Base-by-base conservation (phyloP, 495 filamentous ascomycete genomes). In the Aspergillus cavernicola region DNA sequence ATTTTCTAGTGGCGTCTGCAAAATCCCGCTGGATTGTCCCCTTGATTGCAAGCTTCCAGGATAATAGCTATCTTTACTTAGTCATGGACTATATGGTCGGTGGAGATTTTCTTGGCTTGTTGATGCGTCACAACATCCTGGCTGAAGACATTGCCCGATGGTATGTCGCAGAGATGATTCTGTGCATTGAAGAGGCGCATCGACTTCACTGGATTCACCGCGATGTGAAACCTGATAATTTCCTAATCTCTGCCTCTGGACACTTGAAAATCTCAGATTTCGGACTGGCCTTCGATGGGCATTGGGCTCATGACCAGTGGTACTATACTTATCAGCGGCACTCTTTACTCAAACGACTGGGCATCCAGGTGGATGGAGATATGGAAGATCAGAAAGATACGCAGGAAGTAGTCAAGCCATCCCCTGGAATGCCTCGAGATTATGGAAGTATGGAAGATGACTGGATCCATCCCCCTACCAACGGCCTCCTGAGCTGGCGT, bases 41-140 rank as follows among this genome's bases (percentile, higher is more conserved):
- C 13, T 77, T 97, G 31, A 81, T 96, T 52, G 80, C 88, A 42
- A 92, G 88, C 59, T 96, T 97, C 61, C 89, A 97, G 64, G 92
- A 97, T 66, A 72, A 76, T 29, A 78, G 79, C 15, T 87, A 89
- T 60, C 74, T 97, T 22, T 96, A 96, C 62, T 82, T 97, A 10
- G 86, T 95, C 50, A 96, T 96, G 90, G 91, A 97, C 52, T 97
- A 95, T 63, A 95, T 95, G 89, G 85, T 95, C 6, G 92, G 92
- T 13, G 92, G 92, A 2, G 92, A 97, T 63, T 96, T 97, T 57
- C 77, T 97, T 3, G 87, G 88, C 1, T 71, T 95, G 6, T 68
- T 97, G 9, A 87, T 96, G 55, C 85, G 91, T 22, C 86, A 90
- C 62, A 85, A 89, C 50, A 80, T 86, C 3, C 79, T 97, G 8